Base-by-base conservation (phyloP, 805 yeast species). In the Sugiyamaella chiloensis region DNA sequence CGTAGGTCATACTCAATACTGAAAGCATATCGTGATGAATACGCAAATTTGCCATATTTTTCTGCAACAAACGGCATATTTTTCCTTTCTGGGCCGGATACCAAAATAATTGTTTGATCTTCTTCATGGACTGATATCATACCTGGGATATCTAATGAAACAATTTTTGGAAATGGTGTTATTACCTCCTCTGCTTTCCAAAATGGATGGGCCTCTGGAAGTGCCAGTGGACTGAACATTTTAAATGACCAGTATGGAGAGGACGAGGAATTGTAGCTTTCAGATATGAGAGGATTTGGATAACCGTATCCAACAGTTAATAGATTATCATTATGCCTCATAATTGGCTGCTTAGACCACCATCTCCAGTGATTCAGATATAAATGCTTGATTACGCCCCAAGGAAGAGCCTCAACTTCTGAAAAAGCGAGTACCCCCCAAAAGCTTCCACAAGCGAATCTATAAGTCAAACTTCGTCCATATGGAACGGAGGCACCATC, bases 201-300 rank as follows among this genome's bases (percentile, higher is more conserved):
- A 44, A 58, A 58, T 14, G 52, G 51, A 27, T 51, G 52, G 7
- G 46, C 19, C 21, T 46, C 50, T 1, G 59, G 57, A 3, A 57
- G 32, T 2, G 60, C 57, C 30, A 57, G 48, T 3, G 54, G 51
- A 16, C 56, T 32, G 24, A 57, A 49, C 16, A 43, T 35, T 45
- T 58, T 58, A 48, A 58, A 24, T 5, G 59, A 55, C 62, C 62
- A 58, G 37, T 58, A 58, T 7, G 61, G 61, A 16, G 62, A 58
- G 40, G 48, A 47, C 4, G 59, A 39, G 2, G 60, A 57, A 47
- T 57, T 58, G 42, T 57, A 57, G 11, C 49, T 43, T 42, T 58
- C 62, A 7, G 58, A 50, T 55, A 58, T 54, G 42, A 55, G 46
- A 4, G 47, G 46, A 41, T 58, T 58, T 7, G 62, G 62, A 34